Evolutionary conservation across 83 land plant species (phyloP), one percentile per base, ranked within the genome.

Genomic region (Thuja plicata): DNA sequence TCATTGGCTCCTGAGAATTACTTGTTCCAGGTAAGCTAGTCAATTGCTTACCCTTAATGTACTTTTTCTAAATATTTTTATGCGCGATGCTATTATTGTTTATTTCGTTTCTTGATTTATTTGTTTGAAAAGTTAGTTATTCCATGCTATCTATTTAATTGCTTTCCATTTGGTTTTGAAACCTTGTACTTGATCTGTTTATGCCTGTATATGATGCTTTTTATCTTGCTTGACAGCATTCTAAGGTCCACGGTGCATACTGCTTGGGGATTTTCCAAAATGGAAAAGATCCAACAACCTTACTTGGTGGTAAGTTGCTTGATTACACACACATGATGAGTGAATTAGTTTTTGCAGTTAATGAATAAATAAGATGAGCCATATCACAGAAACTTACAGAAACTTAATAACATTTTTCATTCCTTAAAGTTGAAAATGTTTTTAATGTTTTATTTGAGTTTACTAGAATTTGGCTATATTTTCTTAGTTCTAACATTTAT

Each of bases 211-310:
- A 76, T 48, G 35, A 83, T 38, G 17, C 32, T 57, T 27, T 4
- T 86, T 57, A 13, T 11, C 27, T 57, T 86, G 87, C 60, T 55
- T 86, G 87, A 48, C 82, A 96, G 97, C 97, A 96, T 86, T 89
- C 95, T 77, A 96, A 95, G 84, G 94, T 94, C 32, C 90, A 85
- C 60, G 97, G 97, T 83, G 97, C 94, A 32, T 96, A 96, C 88
- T 96, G 97, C 90, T 85, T 96, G 81, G 97, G 97, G 78, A 85
- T 96, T 84, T 96, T 96, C 77, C 92, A 94, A 71, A 95, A 95
- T 89, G 97, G 93, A 32, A 90, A 91, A 52, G 97, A 96, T 89
- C 95, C 92, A 48, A 95, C 94, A 17, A 96, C 97, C 86, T 92
- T 96, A 57, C 92, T 96, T 85, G 97, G 97, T 87, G 97, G 97